Conservation (phyloP, 495 filamentous ascomycete genomes). For the Penicillium subrubescens region DNA sequence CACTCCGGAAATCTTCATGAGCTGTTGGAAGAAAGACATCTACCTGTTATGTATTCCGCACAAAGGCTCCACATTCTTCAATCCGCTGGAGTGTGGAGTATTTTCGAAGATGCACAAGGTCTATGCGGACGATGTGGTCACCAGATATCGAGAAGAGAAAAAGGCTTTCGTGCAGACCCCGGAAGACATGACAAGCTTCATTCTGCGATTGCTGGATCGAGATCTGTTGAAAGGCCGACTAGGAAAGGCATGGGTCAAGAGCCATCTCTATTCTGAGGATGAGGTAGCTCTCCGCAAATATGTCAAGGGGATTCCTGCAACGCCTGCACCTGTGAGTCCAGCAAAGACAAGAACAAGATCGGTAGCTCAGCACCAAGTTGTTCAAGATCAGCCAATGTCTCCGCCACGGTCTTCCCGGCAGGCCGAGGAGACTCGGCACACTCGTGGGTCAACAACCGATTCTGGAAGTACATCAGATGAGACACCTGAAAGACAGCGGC, state of each 20-base stretch:
- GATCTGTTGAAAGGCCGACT: background rate
- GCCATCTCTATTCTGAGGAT: background rate
- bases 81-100: background rate
- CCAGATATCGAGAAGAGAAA: background rate
- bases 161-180: background rate
- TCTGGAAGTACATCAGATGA: background rate
- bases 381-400: background rate
- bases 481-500: background rate
- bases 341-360: background rate
- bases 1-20: conserved; percentile 1
- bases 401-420: background rate
- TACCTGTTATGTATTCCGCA: background rate
- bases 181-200: background rate
- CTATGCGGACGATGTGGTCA: background rate
- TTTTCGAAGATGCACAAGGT: background rate
- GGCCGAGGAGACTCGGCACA: background rate
- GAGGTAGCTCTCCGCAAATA: background rate
- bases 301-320: background rate
- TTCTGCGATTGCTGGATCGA: background rate
- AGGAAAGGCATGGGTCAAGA: background rate
- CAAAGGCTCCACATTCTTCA: background rate
- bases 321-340: background rate
- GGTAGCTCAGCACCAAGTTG: background rate
- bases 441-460: background rate
- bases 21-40: background rate